Base-by-base conservation (phyloP, 2,329 filamentous ascomycete genomes). In the Kalmusia sp. region DNA sequence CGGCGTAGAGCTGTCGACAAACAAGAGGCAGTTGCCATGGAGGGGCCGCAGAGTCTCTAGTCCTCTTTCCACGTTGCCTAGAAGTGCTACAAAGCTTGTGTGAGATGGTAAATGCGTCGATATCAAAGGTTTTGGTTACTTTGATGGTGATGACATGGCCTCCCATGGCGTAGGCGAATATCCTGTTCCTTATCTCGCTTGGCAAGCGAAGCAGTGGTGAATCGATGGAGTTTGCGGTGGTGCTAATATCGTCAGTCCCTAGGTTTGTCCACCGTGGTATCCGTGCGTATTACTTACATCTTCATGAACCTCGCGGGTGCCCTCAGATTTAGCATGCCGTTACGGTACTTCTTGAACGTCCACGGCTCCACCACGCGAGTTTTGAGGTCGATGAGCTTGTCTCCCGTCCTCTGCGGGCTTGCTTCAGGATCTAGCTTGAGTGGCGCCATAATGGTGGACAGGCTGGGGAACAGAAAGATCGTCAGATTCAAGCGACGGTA, bases 1-100 rank as follows among this genome's bases (percentile, higher is more conserved):
- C 57, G 35, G 37, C 25, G 31, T 60, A 60, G 6, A 57, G 31
- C 31, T 60, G 57, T 3, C 57, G 49, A 11, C 54, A 6, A 28
- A 12, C 27, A 28, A 28, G 27, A 2, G 27, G 27, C 27, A 28
- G 27, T 12, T 28, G 27, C 27, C 27, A 28, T 7, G 27, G 6
- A 6, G 27, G 27, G 6, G 12, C 27, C 12, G 6, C 6, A 12
- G 12, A 28, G 27, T 28, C 12, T 28, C 12, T 28, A n/a, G 27
- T 28, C 27, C 6, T 28, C 27, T 28, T 28, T 28, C 6, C 12
- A 28, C n/a, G n/a, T n/a, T n/a, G n/a, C n/a, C n/a, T n/a, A n/a
- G n/a, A n/a, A n/a, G n/a, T n/a, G n/a, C n/a, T n/a, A n/a, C n/a
- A n/a, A n/a, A n/a, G n/a, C n/a, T n/a, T n/a, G n/a, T n/a, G n/a